These are phyloP conservation scores for Suhomyces terraborum DNA, from an alignment of 1,139 yeast genomes.

Conservation along the genomic window DNA sequence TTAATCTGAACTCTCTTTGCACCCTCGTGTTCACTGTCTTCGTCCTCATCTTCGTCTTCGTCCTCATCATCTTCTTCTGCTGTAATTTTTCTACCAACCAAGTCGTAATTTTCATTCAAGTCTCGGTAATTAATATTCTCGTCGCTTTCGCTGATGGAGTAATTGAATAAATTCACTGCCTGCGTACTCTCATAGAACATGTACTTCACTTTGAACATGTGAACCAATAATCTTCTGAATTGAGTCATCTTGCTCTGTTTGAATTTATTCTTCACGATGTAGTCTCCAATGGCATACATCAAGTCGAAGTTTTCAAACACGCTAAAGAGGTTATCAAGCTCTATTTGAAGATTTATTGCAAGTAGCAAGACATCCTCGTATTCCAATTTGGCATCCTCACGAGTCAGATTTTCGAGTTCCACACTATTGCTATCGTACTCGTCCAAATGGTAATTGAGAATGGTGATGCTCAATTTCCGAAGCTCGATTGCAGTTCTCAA, in stretches of 20 bases:
- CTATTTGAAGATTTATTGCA: slow-evolving; percentile 40
- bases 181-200: slow-evolving; percentile 45
- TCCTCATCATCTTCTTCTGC: slow-evolving; percentile 12
- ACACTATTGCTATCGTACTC: slow-evolving; percentile 39
- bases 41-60: slow-evolving; percentile 12
- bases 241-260: slow-evolving; percentile 16
- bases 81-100: slow-evolving; percentile 21
- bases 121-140: slow-evolving; percentile 36
- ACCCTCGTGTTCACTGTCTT: slow-evolving; percentile 11
- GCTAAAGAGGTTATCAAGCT: slow-evolving; percentile 39
- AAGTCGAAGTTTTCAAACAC: slow-evolving; percentile 48
- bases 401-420: slow-evolving; percentile 25
- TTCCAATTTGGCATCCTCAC: slow-evolving; percentile 8
- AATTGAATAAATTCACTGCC: slow-evolving; percentile 41
- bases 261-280: slow-evolving; percentile 30
- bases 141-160: slow-evolving; percentile 37
- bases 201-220: slow-evolving; percentile 32
- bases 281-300: slow-evolving; percentile 47
- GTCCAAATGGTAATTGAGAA: slow-evolving; percentile 45
- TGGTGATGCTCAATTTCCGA: slow-evolving; percentile 39
- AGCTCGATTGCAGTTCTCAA: slow-evolving; percentile 37
- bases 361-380: slow-evolving; percentile 27
- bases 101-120: slow-evolving; percentile 38
- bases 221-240: slow-evolving; percentile 28
- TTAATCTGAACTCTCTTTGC: slow-evolving; percentile 16